Conservation (phyloP, 1,139 yeast genomes). For the Geotrichum restrictum region DNA sequence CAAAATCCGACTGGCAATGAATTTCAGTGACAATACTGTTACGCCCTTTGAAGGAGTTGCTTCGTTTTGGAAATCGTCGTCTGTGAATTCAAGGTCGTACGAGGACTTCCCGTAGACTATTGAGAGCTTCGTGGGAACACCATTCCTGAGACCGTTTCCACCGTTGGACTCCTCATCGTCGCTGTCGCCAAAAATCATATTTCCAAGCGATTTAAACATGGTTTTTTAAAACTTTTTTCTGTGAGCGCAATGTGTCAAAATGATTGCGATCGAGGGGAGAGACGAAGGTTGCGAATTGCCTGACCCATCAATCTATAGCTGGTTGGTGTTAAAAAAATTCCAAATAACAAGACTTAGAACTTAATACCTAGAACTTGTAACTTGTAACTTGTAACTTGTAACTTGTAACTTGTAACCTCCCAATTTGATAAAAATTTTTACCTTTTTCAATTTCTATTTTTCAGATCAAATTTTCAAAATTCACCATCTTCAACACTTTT, state of each 20-base stretch:
- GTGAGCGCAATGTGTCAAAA: no score
- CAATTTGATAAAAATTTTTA: slow-evolving; percentile 6
- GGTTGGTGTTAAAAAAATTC: no score
- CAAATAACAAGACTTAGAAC: no score
- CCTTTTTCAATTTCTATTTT: not conserved
- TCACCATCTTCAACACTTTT: not conserved
- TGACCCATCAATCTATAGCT: no score
- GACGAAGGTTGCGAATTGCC: not conserved
- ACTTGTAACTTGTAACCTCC: slow-evolving; percentile 10
- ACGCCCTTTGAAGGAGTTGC: slow-evolving; percentile 19
- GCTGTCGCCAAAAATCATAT: slow-evolving; percentile 13
- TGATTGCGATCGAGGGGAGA: not conserved
- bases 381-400: not conserved
- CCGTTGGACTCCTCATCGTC: not conserved
- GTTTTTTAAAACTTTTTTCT: not conserved
- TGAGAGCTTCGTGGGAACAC: slow-evolving; percentile 9
- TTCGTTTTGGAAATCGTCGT: slow-evolving; percentile 20
- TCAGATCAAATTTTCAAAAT: not conserved
- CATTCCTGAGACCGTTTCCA: slow-evolving; percentile 2
- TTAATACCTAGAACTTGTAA: no score
- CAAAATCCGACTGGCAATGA: slow-evolving; percentile 13
- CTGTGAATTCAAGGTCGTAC: slow-evolving; percentile 17
- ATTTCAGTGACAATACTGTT: slow-evolving; percentile 20
- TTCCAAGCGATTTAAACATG: slow-evolving; percentile 18
- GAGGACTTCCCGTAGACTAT: slow-evolving; percentile 17